Percentiles rank a stretch among this genome's conserved stretches.
These are phyloP conservation scores for Boletus sp. DNA, from an alignment of 1,284 basidiomycete species.

Conservation along the genomic window DNA sequence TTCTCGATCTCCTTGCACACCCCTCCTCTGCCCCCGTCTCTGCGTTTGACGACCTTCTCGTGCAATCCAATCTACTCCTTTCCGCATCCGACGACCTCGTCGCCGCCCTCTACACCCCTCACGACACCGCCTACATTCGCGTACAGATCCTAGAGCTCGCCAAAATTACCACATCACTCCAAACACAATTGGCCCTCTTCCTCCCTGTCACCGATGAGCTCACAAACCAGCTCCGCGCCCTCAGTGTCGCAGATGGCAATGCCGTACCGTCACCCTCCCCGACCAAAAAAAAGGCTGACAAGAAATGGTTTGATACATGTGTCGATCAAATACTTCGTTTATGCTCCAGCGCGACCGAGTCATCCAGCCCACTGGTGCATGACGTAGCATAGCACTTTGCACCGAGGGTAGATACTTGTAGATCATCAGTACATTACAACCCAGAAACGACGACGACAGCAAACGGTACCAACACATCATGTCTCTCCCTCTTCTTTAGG, in stretches of 20 bases:
- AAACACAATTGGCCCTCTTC: conserved; percentile 29
- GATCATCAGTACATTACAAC: conserved; percentile 16
- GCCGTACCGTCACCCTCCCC: no score
- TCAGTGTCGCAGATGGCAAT: conserved; percentile 30
- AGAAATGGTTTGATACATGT: conserved; percentile 59
- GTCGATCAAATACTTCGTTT: conserved; percentile 52
- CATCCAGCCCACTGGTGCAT: not conserved
- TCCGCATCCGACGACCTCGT: conserved; percentile 60
- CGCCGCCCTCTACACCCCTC: conserved; percentile 58
- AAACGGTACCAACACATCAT: conserved; percentile 16
- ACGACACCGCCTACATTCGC: conserved; percentile 42
- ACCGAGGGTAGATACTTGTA: conserved; percentile 18
- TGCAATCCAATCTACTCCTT: conserved; percentile 48
- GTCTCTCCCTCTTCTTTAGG: conserved; percentile 32
- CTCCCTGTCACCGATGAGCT: conserved; percentile 27
- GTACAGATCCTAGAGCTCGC: conserved; percentile 39
- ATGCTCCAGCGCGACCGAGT: conserved; percentile 19
- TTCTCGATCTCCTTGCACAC: conserved; percentile 44
- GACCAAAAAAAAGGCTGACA: conserved; percentile 28
- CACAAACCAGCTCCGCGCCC: conserved; percentile 33
- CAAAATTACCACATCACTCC: conserved; percentile 36
- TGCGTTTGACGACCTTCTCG: conserved; percentile 48
- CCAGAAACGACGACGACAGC: not conserved
- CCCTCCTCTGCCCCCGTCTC: conserved; percentile 26
- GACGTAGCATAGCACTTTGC: not conserved